Percentiles rank a stretch among this genome's conserved stretches.
These are phyloP conservation scores for Fusarium neocosmosporiellum DNA, from an alignment of 2,329 filamentous ascomycete species.

Conservation along the genomic window DNA sequence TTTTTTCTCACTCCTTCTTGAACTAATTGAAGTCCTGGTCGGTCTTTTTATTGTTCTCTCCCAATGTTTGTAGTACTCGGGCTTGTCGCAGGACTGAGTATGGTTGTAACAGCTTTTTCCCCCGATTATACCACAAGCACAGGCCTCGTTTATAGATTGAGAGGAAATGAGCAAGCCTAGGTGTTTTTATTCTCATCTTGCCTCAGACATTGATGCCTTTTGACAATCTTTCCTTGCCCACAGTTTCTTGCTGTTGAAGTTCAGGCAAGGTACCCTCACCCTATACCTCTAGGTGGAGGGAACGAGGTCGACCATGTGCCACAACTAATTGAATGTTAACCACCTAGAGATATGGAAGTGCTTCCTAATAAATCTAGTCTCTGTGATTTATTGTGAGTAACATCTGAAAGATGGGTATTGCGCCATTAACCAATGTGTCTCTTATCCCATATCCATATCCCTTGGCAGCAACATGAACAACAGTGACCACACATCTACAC, in stretches of 20 bases:
- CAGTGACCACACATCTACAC: neutral
- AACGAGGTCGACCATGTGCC: neutral
- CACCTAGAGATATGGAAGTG: too few species aligned
- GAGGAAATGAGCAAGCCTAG: neutral
- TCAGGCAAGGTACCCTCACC: neutral
- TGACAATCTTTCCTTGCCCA: neutral
- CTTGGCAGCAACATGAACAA: neutral
- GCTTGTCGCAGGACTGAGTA: neutral
- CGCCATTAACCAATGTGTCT: neutral
- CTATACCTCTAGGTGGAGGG: neutral
- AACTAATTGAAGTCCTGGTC: too few species aligned
- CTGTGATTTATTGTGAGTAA: neutral
- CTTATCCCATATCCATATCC: neutral
- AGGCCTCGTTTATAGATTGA: too few species aligned
- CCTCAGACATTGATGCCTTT: neutral
- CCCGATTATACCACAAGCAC: neutral
- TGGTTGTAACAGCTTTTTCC: neutral
- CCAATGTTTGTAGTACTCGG: neutral
- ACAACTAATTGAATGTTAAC: neutral
- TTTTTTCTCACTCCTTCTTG: too few species aligned
- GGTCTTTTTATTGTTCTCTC: neutral
- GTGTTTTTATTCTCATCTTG: neutral
- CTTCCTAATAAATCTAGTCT: too few species aligned
- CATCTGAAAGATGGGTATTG: neutral
- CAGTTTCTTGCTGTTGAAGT: neutral